Evolutionary conservation across 2,329 filamentous ascomycete genomes (phyloP), one percentile per base, ranked within the genome.

Genomic region (Hypoxylon sp.): DNA sequence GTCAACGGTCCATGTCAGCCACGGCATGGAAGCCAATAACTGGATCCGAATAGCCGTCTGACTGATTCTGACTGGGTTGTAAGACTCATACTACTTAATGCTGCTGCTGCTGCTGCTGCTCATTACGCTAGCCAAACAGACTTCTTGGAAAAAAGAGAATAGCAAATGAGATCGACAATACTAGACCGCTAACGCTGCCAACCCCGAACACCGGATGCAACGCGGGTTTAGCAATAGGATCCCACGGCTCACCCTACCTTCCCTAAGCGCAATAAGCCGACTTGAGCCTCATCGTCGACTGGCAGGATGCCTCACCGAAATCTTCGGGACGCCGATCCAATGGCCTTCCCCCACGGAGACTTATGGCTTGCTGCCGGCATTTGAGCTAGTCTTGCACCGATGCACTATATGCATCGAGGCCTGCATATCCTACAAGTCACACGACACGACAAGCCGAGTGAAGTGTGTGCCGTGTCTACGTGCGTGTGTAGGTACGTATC

Each of bases 391-490:
- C 55, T 32, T 31, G 29, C 8, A n/a, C 55, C n/a, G 17, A 51
- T 31, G 44, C 15, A 32, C 32, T 11, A 21, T 4, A 37, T 58
- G 63, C 63, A 46, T 56, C 15, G 17, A 57, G 46, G 59, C 47
- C 24, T 62, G 54, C 64, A 67, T 59, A 59, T 24, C 31, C 50
- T 54, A 21, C 19, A 63, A 63, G 42, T 67, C 58, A 62, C 53
- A 55, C 51, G 47, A 57, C 53, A n/a, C 15, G 31, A 24, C 6
- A 15, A 15, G 35, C 24, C 17, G n/a, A 27, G 11, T 47, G 29
- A 15, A 37, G 32, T 13, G 11, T 37, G 32, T 37, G 32, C 2
- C 2, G 24, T 17, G 7, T n/a, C 17, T 21, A 7, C 6, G n/a
- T 42, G 17, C 15, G 13, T 17, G 15, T 39, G 3, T 17, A 39